A percentile compares a stretch with the other conserved stretches of the same genome.
phyloP scores from a whole-genome alignment of 2,329 filamentous ascomycete species.

The Fusarium mangiferae region DNA sequence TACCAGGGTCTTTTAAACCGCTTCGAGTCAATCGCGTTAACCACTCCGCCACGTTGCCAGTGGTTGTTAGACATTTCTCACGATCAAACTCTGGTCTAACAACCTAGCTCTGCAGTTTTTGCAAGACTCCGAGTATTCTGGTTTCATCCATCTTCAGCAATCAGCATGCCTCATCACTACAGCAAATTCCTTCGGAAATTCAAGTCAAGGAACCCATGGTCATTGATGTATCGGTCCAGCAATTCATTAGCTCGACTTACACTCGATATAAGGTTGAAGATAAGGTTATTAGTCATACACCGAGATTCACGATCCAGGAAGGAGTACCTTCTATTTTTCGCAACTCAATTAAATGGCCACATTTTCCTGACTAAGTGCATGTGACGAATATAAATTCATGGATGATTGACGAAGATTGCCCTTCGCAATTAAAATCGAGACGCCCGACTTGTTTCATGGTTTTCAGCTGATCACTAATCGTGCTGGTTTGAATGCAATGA shows the following conservation, averaged over 20 bases:
- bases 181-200: fast-evolving
- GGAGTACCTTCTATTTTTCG: background rate
- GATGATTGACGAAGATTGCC: background rate
- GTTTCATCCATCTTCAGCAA: background rate
- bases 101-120: fast-evolving
- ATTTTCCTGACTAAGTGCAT: background rate
- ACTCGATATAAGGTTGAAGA: background rate
- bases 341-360: background rate
- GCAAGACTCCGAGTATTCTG: too few relatives aligned
- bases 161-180: background rate
- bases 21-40: conserved; percentile 3
- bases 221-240: background rate
- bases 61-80: background rate
- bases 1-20: background rate
- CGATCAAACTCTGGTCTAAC: background rate
- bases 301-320: background rate
- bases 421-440: background rate
- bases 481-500: conserved; percentile 7
- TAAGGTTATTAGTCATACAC: background rate
- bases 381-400: fast-evolving
- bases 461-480: conserved; percentile 3
- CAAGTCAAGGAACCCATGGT: background rate
- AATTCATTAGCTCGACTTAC: background rate
- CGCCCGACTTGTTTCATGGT: background rate
- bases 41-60: conserved; percentile 4